These are phyloP conservation scores for Leccinum pellstonianum DNA, from an alignment of 768 basidiomycete genomes.

Conservation along the genomic window DNA sequence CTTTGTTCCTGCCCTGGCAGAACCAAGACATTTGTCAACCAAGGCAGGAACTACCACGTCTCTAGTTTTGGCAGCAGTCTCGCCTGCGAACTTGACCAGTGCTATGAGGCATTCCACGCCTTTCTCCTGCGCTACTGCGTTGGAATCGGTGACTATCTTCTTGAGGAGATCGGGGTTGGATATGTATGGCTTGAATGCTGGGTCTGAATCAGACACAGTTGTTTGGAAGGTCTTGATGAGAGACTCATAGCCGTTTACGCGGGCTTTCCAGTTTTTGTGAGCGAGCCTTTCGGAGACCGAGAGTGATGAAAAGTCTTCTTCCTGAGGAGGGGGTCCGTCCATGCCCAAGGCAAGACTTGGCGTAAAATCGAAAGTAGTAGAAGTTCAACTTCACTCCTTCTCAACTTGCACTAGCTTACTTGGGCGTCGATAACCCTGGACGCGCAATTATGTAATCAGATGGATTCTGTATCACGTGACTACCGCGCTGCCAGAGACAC, in stretches of 20 bases:
- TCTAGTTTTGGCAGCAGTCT: constrained; percentile 78
- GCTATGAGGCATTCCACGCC: constrained; percentile 86
- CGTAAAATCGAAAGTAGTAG: constrained; percentile 7
- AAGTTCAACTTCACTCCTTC: constrained; percentile 10
- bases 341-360: constrained; percentile 39
- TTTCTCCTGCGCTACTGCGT: constrained; percentile 98
- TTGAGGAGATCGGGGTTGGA: constrained; percentile 76
- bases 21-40: constrained; percentile 95
- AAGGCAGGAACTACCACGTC: constrained; percentile 83
- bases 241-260: constrained; percentile 87
- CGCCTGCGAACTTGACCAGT: constrained; percentile 89
- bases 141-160: constrained; percentile 86
- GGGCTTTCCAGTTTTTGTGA: constrained; percentile 99
- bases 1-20: constrained; percentile 87
- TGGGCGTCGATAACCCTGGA: constrained; percentile 11
- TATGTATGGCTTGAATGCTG: constrained; percentile 87
- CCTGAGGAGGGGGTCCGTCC: constrained; percentile 90
- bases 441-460: constrained; percentile 24
- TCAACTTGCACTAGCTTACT: background rate
- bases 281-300: constrained; percentile 76
- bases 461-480: constrained; percentile 23
- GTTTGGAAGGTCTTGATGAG: constrained; percentile 85
- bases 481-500: constrained; percentile 46
- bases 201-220: constrained; percentile 90
- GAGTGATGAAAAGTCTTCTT: constrained; percentile 88